These are phyloP conservation scores for Carex kokanica DNA, from an alignment of 176 grass and related monocot genomes.

Conservation along the genomic window DNA sequence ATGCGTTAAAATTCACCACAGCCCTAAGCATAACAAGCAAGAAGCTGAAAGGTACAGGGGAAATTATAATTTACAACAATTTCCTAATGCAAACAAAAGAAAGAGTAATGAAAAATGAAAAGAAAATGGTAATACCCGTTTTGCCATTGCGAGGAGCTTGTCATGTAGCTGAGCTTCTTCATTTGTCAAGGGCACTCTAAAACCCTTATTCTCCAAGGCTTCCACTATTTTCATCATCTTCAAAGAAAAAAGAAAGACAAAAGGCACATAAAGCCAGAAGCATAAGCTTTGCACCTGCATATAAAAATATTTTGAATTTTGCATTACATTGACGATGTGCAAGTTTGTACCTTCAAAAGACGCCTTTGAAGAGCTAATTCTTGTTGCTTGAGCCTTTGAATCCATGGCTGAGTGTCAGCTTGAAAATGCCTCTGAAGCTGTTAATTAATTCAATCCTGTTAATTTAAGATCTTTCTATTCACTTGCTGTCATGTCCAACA, in stretches of 20 bases:
- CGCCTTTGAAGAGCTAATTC: slow-evolving; percentile 77
- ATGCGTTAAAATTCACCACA: not conserved
- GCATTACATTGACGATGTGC: slow-evolving; percentile 15
- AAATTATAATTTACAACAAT: not conserved
- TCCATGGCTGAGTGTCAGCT: slow-evolving; percentile 71
- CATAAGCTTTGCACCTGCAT: not conserved
- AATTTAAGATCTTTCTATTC: not conserved
- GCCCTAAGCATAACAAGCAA: not conserved
- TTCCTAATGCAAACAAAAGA: slow-evolving; percentile 3
- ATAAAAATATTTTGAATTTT: not conserved
- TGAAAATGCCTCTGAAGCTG: slow-evolving; percentile 94
- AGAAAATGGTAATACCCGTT: slow-evolving; percentile 45
- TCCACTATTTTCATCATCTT: slow-evolving; percentile 94
- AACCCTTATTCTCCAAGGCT: slow-evolving; percentile 69
- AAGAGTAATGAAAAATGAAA: not conserved
- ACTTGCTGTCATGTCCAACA: not conserved
- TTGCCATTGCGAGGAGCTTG: slow-evolving; percentile 54
- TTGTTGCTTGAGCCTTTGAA: slow-evolving; percentile 89
- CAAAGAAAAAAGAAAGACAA: slow-evolving; percentile 31
- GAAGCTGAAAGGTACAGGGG: not conserved
- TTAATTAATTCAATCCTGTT: slow-evolving; percentile 18
- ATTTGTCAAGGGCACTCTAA: slow-evolving; percentile 57
- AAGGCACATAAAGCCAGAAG: not conserved
- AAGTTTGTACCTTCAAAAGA: slow-evolving; percentile 72
- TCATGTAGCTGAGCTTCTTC: slow-evolving; percentile 72